Percentiles rank a stretch among this genome's conserved stretches.
Evolutionary conservation across 2,329 filamentous ascomycete genomes (phyloP).

Genomic region (Beauveria caledonica): DNA sequence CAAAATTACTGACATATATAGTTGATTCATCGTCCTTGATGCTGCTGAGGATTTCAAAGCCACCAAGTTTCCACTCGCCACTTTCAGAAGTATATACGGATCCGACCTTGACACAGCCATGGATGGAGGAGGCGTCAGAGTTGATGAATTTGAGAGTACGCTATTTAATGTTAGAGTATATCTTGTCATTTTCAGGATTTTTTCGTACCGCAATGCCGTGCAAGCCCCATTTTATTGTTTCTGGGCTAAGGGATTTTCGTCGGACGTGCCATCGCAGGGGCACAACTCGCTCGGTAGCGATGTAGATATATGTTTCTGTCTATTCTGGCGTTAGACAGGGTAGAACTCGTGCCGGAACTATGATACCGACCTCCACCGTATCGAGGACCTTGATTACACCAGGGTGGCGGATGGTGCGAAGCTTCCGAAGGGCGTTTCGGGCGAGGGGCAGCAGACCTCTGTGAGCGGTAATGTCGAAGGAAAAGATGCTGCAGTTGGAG

Average conservation of each 20-base stretch:
- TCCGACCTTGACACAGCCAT: slow-evolving; percentile 75
- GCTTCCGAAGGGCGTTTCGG: slow-evolving; percentile 87
- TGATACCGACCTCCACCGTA: slow-evolving; percentile 66
- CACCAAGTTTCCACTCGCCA: slow-evolving; percentile 94
- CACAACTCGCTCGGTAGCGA: slow-evolving; percentile 83
- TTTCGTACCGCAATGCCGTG: slow-evolving; percentile 67
- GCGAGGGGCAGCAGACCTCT: slow-evolving; percentile 76
- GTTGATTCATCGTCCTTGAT: slow-evolving; percentile 93
- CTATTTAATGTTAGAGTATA: slow-evolving; percentile 30
- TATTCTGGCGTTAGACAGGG: slow-evolving; percentile 24
- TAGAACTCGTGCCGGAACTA: no score
- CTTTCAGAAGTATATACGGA: slow-evolving; percentile 93
- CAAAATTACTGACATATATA: slow-evolving; percentile 56
- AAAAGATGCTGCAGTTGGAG: slow-evolving; percentile 92
- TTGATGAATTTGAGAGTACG: slow-evolving; percentile 96
- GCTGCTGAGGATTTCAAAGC: slow-evolving; percentile 87
- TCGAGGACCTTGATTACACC: slow-evolving; percentile 92
- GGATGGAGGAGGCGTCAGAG: slow-evolving; percentile 82
- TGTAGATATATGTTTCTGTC: slow-evolving; percentile 93
- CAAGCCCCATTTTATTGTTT: slow-evolving; percentile 95
- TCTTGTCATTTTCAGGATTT: not conserved
- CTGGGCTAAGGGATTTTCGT: slow-evolving; percentile 76
- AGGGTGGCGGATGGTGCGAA: slow-evolving; percentile 86
- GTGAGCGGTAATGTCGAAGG: slow-evolving; percentile 80
- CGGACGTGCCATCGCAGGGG: slow-evolving; percentile 87